Evolutionary conservation across 768 basidiomycete species (phyloP), one percentile per base, ranked within the genome.

Genomic region (Boletus rubescentipes): DNA sequence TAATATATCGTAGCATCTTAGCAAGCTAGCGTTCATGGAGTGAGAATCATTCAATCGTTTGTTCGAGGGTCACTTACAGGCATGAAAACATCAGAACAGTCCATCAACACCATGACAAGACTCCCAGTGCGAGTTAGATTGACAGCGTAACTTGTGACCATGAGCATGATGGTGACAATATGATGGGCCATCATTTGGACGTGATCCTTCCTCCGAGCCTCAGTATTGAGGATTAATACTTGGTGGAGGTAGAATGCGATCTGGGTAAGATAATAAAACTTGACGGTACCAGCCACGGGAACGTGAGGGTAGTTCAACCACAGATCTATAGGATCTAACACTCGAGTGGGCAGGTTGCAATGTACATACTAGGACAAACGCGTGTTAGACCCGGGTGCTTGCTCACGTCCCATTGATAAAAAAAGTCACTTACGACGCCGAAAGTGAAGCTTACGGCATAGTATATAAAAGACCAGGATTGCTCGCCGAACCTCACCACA

Each of bases 151-250:
- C 91, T 93, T 35, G 76, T 66, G 31, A 77, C 71, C 73, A 98
- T 84, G 57, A 99, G 82, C 43, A 77, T 66, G 54, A 93, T 80
- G 11, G 93, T 96, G 60, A 98, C 87, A 61, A 96, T 67, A 68
- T 99, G 96, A 74, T 99, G 96, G 29, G 85, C 76, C 81, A 98
- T 89, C 95, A 97, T 97, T 72, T 97, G 95, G 63, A 77, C 76
- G 70, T 97, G 92, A 70, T 99, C 96, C 67, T 91, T 93, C 51
- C 26, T 26, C 6, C 26, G 26, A 26, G 26, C 26, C 6, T 26
- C 26, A 26, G 26, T 6, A 6, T 26, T 26, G 26, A 26, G 26
- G 26, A 26, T 26, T 3, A 26, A 26, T 6, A 26, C 26, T 26
- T 26, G 26, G 26, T 26, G 26, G 6, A 26, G 3, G 26, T 26